Conservation (phyloP, 495 filamentous ascomycete genomes). For the Penicillium fimorum region DNA sequence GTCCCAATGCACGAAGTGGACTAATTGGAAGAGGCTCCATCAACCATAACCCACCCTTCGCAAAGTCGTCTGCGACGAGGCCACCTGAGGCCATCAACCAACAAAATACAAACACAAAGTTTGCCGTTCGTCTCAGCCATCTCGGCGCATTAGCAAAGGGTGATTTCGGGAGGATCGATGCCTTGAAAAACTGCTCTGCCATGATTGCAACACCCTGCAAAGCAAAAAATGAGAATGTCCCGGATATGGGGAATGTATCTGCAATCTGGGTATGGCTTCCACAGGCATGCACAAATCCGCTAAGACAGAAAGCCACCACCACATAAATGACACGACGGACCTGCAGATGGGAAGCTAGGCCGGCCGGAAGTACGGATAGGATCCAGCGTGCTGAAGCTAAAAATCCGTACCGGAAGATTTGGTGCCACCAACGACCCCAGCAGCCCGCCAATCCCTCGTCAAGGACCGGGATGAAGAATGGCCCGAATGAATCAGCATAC, state of each 20-base stretch:
- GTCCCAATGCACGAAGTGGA: slow-evolving; percentile 51
- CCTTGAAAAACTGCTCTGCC: slow-evolving; percentile 42
- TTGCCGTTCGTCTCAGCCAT: slow-evolving; percentile 45
- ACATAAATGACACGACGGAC: slow-evolving; percentile 31
- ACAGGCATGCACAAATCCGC: slow-evolving; percentile 58
- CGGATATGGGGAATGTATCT: slow-evolving; percentile 38
- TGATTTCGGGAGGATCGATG: slow-evolving; percentile 23
- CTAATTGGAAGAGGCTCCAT: slow-evolving; percentile 71
- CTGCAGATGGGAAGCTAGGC: slow-evolving; percentile 8
- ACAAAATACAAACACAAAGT: slow-evolving; percentile 48
- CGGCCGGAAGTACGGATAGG: slow-evolving; percentile 36
- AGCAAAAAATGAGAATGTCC: slow-evolving; percentile 56
- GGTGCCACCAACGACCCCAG: slow-evolving; percentile 89
- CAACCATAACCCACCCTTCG: slow-evolving; percentile 59
- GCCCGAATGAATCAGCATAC: slow-evolving; percentile 64
- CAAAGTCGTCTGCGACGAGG: slow-evolving; percentile 61
- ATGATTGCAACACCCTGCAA: slow-evolving; percentile 55
- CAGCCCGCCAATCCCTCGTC: slow-evolving; percentile 69
- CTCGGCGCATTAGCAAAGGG: slow-evolving; percentile 32
- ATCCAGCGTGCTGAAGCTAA: slow-evolving; percentile 54
- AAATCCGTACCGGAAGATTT: slow-evolving; percentile 76
- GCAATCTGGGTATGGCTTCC: slow-evolving; percentile 55
- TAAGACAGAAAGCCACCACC: slow-evolving; percentile 55
- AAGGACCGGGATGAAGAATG: slow-evolving; percentile 50
- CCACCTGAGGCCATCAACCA: slow-evolving; percentile 60